Evolutionary conservation across 140 eudicot genomes (phyloP).

Genomic region (Stevia rebaudiana): DNA sequence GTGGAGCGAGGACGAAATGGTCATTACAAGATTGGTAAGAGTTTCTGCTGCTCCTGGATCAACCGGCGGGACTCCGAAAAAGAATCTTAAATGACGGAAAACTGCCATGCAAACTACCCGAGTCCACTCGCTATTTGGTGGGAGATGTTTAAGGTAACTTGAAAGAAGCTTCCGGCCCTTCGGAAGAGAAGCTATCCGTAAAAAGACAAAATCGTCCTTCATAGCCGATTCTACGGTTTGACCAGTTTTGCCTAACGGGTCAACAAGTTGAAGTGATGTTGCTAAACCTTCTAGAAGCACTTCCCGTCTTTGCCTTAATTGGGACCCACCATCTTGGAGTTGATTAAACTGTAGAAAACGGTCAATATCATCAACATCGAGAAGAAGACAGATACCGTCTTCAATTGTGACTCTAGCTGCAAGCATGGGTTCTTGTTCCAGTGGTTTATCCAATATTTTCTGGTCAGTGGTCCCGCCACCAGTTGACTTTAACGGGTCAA

Average conservation of each 20-base stretch:
- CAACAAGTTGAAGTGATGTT: conserved; percentile 82
- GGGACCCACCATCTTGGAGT: conserved; percentile 62
- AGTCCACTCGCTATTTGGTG: conserved; percentile 53
- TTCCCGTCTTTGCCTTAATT: conserved; percentile 67
- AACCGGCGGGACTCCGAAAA: conserved; percentile 55
- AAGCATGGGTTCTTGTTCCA: conserved; percentile 95
- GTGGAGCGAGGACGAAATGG: conserved; percentile 46
- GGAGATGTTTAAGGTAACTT: conserved; percentile 60
- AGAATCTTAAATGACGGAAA: conserved; percentile 81
- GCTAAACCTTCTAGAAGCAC: conserved; percentile 79
- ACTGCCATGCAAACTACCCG: conserved; percentile 90
- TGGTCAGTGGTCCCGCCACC: conserved; percentile 40
- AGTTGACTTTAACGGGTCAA: conserved; percentile 58
- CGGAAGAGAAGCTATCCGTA: conserved; percentile 68
- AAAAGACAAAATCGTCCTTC: conserved; percentile 65
- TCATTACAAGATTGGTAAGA: conserved; percentile 34
- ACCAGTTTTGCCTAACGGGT: conserved; percentile 63
- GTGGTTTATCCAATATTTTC: conserved; percentile 54
- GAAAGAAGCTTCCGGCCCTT: conserved; percentile 79
- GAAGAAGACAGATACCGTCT: conserved; percentile 75
- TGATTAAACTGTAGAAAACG: conserved; percentile 71
- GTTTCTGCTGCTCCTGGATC: conserved; percentile 43
- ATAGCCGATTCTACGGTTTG: conserved; percentile 41
- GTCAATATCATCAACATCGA: conserved; percentile 93
- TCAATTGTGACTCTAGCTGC: conserved; percentile 94